A percentile compares a stretch with the other conserved stretches of the same genome.
These are phyloP conservation scores for Cyanidium caldarium DNA, from an alignment of 23 red algal genomes.

Conservation along the genomic window DNA sequence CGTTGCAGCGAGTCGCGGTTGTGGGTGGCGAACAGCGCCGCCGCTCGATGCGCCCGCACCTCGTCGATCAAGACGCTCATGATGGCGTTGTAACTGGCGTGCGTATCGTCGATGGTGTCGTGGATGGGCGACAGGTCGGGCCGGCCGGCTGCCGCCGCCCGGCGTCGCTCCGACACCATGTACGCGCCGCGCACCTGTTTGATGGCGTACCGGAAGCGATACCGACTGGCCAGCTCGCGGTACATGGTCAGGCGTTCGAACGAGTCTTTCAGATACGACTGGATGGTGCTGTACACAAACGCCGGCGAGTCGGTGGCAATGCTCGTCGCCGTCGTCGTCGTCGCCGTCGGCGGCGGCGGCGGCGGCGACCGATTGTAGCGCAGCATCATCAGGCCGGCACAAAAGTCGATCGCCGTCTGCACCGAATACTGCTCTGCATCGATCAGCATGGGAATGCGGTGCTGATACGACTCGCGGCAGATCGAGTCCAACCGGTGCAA, in stretches of 20 bases:
- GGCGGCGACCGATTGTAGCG: neutral
- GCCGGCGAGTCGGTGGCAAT: neutral
- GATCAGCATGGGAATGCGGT: slow-evolving; percentile 21
- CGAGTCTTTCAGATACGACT: slow-evolving; percentile 21
- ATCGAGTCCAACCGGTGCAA: neutral
- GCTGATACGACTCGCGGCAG: neutral
- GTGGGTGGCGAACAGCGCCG: slow-evolving; percentile 28
- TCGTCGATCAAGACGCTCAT: neutral
- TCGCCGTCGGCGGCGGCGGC: neutral
- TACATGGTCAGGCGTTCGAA: neutral
- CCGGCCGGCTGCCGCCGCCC: neutral
- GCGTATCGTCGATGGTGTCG: slow-evolving; percentile 14
- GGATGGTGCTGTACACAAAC: slow-evolving; percentile 21
- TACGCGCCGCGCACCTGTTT: slow-evolving; percentile 40
- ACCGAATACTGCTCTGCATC: slow-evolving; percentile 32
- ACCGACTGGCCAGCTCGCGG: neutral
- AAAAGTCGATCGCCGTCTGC: slow-evolving; percentile 26
- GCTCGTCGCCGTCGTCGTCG: too few species aligned
- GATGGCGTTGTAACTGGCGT: slow-evolving; percentile 12
- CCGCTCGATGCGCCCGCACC: neutral
- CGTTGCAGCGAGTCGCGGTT: slow-evolving; percentile 20
- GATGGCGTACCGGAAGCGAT: slow-evolving; percentile 10
- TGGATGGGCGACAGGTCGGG: slow-evolving; percentile 9
- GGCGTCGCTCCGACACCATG: slow-evolving; percentile 4
- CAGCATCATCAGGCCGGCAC: slow-evolving; percentile 5